Evolutionary conservation across 2,329 filamentous ascomycete species (phyloP).

Genomic region (Blastomyces emzantsi): DNA sequence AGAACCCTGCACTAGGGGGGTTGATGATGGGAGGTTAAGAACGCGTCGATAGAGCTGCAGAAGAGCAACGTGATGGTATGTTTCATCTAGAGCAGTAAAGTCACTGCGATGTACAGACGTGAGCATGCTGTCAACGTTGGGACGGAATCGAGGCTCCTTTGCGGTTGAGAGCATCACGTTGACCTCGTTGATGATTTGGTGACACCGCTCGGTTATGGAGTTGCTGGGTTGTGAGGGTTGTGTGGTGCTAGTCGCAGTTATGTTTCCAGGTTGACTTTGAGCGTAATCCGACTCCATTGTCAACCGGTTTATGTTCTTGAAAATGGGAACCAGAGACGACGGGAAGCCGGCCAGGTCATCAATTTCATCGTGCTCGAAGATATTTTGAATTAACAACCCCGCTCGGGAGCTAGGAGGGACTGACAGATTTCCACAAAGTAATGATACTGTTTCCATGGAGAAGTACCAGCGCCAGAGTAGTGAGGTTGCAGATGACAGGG

Average conservation of each 20-base stretch:
- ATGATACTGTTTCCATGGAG: slow-evolving; percentile 16
- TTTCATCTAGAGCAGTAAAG: slow-evolving; percentile 15
- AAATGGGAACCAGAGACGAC: slow-evolving; percentile 14
- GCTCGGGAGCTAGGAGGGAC: slow-evolving; percentile 13
- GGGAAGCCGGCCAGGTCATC: slow-evolving; percentile 18
- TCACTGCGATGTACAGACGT: slow-evolving; percentile 14
- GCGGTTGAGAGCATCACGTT: slow-evolving; percentile 12
- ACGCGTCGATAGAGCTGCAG: slow-evolving; percentile 16
- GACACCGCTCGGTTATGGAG: slow-evolving; percentile 12
- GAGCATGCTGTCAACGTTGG: slow-evolving; percentile 13
- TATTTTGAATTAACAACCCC: slow-evolving; percentile 9
- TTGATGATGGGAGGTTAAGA: slow-evolving; percentile 16
- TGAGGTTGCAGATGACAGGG: slow-evolving; percentile 11
- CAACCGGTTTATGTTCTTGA: slow-evolving; percentile 15
- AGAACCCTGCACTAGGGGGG: slow-evolving; percentile 14
- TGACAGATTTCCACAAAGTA: slow-evolving; percentile 15
- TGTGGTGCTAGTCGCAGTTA: not conserved
- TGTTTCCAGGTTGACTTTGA: not conserved
- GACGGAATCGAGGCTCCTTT: slow-evolving; percentile 13
- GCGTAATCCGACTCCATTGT: slow-evolving; percentile 12
- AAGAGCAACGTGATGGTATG: slow-evolving; percentile 18
- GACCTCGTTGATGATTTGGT: slow-evolving; percentile 14
- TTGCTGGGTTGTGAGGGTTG: slow-evolving; percentile 6
- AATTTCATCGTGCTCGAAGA: slow-evolving; percentile 15
- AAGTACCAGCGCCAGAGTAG: slow-evolving; percentile 18